Conservation (phyloP, 1,139 yeast genomes). For the Arxiozyma bovina region DNA sequence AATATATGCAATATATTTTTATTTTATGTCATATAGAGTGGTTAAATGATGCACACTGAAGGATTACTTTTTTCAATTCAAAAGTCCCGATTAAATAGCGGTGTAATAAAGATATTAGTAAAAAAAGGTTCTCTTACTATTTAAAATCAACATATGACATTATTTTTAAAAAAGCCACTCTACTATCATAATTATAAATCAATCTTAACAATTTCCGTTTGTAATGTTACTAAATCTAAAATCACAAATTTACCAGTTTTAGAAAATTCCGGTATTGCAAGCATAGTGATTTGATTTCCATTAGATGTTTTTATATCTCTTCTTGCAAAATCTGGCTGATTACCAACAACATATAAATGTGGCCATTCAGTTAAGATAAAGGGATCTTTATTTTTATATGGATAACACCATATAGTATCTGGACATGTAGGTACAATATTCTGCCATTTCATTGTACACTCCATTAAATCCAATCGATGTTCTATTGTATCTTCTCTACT, state of each 20-base stretch:
- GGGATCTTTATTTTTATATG: slow-evolving; percentile 74
- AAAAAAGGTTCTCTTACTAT: no score
- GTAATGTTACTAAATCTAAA: slow-evolving; percentile 51
- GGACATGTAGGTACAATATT: slow-evolving; percentile 93
- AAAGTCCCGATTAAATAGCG: no score
- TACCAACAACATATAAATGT: slow-evolving; percentile 79
- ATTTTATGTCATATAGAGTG: no score
- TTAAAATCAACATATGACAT: no score
- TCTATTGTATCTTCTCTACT: slow-evolving; percentile 25
- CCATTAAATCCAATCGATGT: slow-evolving; percentile 48
- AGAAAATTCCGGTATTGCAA: slow-evolving; percentile 66
- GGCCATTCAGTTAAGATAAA: slow-evolving; percentile 72
- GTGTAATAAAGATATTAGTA: no score
- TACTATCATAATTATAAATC: slow-evolving; percentile 12
- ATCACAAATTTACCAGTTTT: slow-evolving; percentile 61
- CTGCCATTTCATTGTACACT: slow-evolving; percentile 70
- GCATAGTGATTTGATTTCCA: slow-evolving; percentile 37
- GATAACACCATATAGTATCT: slow-evolving; percentile 86
- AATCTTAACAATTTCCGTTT: slow-evolving; percentile 39
- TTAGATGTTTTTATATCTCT: slow-evolving; percentile 28
- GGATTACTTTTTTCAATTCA: no score
- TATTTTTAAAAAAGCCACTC: no score
- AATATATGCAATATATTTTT: no score
- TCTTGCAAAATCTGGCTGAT: slow-evolving; percentile 49
- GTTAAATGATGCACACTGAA: no score